Evolutionary conservation across 2,329 filamentous ascomycete genomes (phyloP).

Genomic region (Exophiala sideris): DNA sequence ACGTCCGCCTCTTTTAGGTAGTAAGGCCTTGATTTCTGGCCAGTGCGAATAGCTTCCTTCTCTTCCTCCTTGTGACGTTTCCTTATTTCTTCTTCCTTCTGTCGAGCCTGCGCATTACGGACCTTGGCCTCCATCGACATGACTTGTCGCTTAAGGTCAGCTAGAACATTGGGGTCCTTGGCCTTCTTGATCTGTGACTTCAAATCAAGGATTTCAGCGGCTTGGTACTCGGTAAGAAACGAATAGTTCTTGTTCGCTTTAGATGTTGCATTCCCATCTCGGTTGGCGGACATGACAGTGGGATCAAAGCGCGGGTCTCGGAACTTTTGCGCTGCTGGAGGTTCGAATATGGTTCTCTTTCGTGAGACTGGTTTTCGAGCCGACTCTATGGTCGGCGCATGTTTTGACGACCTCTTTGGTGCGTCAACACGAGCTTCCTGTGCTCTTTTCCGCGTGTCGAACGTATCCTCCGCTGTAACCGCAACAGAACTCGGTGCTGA

Average conservation of each 20-base stretch:
- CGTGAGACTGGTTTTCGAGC: slow-evolving; percentile 82
- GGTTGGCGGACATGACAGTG: slow-evolving; percentile 42
- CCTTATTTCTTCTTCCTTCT: slow-evolving; percentile 66
- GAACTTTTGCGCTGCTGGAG: slow-evolving; percentile 54
- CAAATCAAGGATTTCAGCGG: slow-evolving; percentile 75
- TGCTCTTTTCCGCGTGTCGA: slow-evolving; percentile 41
- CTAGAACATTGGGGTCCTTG: slow-evolving; percentile 64
- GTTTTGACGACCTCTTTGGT: slow-evolving; percentile 65
- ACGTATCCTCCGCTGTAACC: slow-evolving; percentile 20
- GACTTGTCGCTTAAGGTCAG: slow-evolving; percentile 68
- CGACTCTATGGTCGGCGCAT: slow-evolving; percentile 79
- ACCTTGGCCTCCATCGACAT: slow-evolving; percentile 74
- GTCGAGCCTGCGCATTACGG: slow-evolving; percentile 67
- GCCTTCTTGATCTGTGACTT: slow-evolving; percentile 63
- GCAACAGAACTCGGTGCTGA: slow-evolving; percentile 23
- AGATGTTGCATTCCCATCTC: slow-evolving; percentile 42
- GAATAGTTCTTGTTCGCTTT: slow-evolving; percentile 70
- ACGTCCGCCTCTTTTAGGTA: slow-evolving; percentile 90
- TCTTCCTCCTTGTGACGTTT: slow-evolving; percentile 76
- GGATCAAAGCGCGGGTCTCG: slow-evolving; percentile 90
- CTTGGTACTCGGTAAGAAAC: slow-evolving; percentile 83
- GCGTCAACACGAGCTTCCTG: slow-evolving; percentile 35
- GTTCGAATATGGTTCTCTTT: slow-evolving; percentile 67
- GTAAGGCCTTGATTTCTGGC: slow-evolving; percentile 76
- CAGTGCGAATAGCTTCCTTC: slow-evolving; percentile 78